Base-by-base conservation (phyloP, 1,284 basidiomycete species). In the Afroboletus lepidellus region DNA sequence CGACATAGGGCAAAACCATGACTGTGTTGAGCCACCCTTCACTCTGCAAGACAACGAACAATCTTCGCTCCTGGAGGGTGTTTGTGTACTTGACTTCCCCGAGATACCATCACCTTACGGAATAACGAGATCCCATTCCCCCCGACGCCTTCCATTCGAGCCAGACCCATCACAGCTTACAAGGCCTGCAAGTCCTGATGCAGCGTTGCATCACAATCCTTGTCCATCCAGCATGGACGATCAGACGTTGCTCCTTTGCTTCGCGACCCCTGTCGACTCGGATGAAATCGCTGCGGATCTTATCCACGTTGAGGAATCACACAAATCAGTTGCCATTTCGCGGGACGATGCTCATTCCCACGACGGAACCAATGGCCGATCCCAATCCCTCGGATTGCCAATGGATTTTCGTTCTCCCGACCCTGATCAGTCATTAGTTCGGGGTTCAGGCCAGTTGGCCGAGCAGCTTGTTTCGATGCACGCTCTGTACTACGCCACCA, bases 401-500 rank as follows among this genome's bases (percentile, higher is more conserved):
- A 44, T 55, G 49, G 46, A 57, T 34, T 42, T 57, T 60, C 5
- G 42, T 24, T 37, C 24, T n/a, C 48, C 34, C 20, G 13, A 9
- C 21, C 36, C 23, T 32, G n/a, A 41, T 56, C 42, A 38, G 11
- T 33, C 33, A 9, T n/a, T 79, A 13, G 74, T 74, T 52, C 69
- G 81, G 53, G 81, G 84, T 52, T 73, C 83, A 5, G 60, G 72
- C 4, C 76, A 79, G 29, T 58, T 90, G 25, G 86, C 85, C 2
- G 80, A 85, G 53, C 85, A 88, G 48, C 69, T 90, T 9, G 62
- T 88, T 32, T 70, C 80, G 38, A 84, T 87, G 64, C 79, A 75
- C 53, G 68, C 73, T 37, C 69, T 81, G 7, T 90, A n/a, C n/a
- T n/a, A 88, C 60, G 62, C 69, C 46, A 81, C 80, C 63, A 75